phyloP scores from a whole-genome alignment of 2,329 filamentous ascomycete species.

The Botrytis hyacinthi region DNA sequence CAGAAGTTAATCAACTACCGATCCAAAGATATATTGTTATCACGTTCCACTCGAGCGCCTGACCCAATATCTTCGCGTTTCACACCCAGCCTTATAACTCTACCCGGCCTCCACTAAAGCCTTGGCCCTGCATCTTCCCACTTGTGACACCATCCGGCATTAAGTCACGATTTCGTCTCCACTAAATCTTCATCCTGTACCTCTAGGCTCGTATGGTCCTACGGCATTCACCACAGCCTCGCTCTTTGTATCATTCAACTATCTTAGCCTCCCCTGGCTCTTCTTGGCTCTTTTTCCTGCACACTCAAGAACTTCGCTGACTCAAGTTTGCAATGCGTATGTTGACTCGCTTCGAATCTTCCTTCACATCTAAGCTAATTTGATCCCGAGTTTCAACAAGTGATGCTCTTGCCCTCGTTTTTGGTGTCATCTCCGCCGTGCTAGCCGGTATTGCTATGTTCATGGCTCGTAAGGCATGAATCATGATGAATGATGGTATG shows the following conservation, averaged over 20 bases:
- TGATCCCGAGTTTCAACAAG: not conserved
- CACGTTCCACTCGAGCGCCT: not conserved
- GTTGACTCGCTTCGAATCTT: not conserved
- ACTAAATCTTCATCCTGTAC: not conserved
- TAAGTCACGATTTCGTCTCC: not conserved
- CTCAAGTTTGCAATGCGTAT: not conserved
- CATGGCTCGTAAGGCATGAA: not conserved
- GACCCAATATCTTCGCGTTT: not conserved
- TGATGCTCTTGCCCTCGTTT: not conserved
- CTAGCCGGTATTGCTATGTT: not conserved
- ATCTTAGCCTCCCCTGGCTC: not conserved
- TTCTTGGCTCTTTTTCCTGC: too few relatives aligned
- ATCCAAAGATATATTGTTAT: not conserved
- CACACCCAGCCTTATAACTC: not conserved
- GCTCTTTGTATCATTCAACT: not conserved
- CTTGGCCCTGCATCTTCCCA: not conserved
- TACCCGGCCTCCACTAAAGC: not conserved
- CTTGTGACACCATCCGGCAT: not conserved
- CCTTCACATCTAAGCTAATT: not conserved
- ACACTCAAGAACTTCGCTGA: too few relatives aligned
- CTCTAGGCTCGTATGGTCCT: not conserved
- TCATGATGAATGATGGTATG: not conserved
- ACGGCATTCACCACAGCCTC: fast-evolving
- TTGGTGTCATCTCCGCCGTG: not conserved
- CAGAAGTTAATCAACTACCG: fast-evolving